Base-by-base conservation (phyloP, 768 basidiomycete species). In the Pulveroboletus ravenelii region DNA sequence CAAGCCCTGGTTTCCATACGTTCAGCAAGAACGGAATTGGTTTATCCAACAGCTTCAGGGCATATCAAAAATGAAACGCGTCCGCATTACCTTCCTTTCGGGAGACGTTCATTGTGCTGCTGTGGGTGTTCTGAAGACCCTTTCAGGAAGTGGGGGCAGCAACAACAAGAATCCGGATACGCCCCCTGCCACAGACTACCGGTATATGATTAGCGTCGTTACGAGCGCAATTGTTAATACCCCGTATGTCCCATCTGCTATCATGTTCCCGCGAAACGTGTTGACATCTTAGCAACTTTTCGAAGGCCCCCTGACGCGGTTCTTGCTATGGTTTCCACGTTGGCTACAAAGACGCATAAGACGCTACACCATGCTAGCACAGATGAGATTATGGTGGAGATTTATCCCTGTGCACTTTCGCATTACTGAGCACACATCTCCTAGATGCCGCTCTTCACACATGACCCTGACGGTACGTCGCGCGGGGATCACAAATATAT, bases 171-270 rank as follows among this genome's bases (percentile, higher is more conserved):
- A 1, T 10, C 40, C 25, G 17, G 68, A 68, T 9, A 41, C 85
- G 6, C 64, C 72, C 3, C 82, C 89, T 1, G 62, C 67, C 2
- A 56, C 67, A 23, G 96, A 97, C 66, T 72, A 82, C 62, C 81
- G 92, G 40, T 96, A 90, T 67, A 97, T 98, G 93, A 64, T 94
- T 41, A 94, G 95, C 57, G 72, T 93, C 31, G 79, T 91, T 9
- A 82, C 89, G 5, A 92, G 90, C 60, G 95, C 95, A 13, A 98
- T 99, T 55, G 95, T 99, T 42, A 95, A 96, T 63, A 96, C 95
- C 6, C 93, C 95, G 87, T 86, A 62, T 63, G 87, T 74, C 10
- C 8, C 52, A 6, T 32, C 17, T 17, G 15, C 34, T 27, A 13
- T 13, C 13, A 10, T n/a, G 14, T 12, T 3, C 23, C 25, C 6